Evolutionary conservation across 345 rosid species (phyloP).

Genomic region (Gossypium turneri): DNA sequence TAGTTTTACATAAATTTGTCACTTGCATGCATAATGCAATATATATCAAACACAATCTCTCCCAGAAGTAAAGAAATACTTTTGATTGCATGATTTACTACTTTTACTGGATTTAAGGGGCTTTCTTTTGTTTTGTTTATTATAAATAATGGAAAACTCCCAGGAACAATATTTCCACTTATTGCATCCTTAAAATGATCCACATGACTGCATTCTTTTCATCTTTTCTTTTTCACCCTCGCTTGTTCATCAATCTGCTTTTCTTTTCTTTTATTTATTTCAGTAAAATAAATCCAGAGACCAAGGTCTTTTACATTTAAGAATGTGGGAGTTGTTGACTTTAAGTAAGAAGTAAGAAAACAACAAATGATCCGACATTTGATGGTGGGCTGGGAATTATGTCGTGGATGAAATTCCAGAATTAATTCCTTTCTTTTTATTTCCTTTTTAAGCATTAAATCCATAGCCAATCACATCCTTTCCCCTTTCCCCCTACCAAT

Average conservation of each 20-base stretch:
- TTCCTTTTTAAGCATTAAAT: conserved; percentile 7
- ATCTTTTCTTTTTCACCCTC: background rate
- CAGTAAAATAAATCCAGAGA: too few relatives aligned
- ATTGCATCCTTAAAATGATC: conserved; percentile 1
- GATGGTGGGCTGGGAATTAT: conserved; percentile 28
- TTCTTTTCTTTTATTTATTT: background rate
- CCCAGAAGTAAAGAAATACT: background rate
- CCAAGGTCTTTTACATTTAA: background rate
- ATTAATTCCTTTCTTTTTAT: conserved; percentile 19
- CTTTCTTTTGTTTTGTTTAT: conserved; percentile 2
- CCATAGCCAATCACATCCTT: too few relatives aligned
- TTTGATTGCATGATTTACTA: conserved; percentile 26
- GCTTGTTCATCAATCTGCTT: background rate
- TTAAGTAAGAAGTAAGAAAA: conserved; percentile 23
- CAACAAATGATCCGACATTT: conserved; percentile 40
- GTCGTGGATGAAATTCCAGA: conserved; percentile 35
- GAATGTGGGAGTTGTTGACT: conserved; percentile 19
- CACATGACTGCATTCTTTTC: background rate
- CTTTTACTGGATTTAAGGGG: conserved; percentile 41
- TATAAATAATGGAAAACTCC: too few relatives aligned
- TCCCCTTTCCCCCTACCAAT: background rate
- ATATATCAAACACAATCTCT: too few relatives aligned
- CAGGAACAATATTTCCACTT: too few relatives aligned
- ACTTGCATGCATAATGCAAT: too few relatives aligned
- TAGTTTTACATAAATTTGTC: too few relatives aligned